Evolutionary conservation across 2,329 filamentous ascomycete species (phyloP), one percentile per base, ranked within the genome.

Genomic region (Amauroascus niger): DNA sequence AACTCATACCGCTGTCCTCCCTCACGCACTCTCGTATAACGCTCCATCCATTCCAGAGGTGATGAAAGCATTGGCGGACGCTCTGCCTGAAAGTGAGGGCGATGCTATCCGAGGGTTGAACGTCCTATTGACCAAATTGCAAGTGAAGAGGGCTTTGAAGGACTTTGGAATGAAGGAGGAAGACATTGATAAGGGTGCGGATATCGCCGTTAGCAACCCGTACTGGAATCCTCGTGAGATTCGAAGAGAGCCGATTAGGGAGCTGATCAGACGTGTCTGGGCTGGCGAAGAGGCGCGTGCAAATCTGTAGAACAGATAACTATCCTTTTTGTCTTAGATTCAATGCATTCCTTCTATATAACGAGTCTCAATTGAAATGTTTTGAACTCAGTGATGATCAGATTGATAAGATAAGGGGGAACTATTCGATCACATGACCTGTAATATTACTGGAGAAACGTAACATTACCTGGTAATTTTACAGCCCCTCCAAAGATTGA

Each of bases 1-100:
- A 63, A 84, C 81, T 0, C 82, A 85, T 60, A 80, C 80, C 0
- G 76, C 80, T 30, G 74, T 84, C 1, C 69, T 84, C 6, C 80
- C 81, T 0, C 81, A 84, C 60, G 78, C 79, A 0, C 67, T 84
- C 2, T 77, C 80, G 2, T 85, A 83, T 63, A 83, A 83, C 58
- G 77, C 78, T 0, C 78, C 79, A 0, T 69, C 67, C 0, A 74
- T 81, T 1, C 76, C 78, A 0, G 70, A 74, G 2, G 73, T 72
- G 0, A 78, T 82, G 74, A 67, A 67, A 48, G 71, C 71, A 56
- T 62, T 84, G 26, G 79, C 79, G 0, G 71, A 71, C 1, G 76
- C 67, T 1, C 63, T 84, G 8, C 80, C 80, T 0, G 79, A 69
- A 1, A 79, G 77, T 57, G 68, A 81, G 24, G 79, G 79, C 0